Base-by-base conservation (phyloP, 2,329 filamentous ascomycete genomes). In the Hortaea werneckii region DNA sequence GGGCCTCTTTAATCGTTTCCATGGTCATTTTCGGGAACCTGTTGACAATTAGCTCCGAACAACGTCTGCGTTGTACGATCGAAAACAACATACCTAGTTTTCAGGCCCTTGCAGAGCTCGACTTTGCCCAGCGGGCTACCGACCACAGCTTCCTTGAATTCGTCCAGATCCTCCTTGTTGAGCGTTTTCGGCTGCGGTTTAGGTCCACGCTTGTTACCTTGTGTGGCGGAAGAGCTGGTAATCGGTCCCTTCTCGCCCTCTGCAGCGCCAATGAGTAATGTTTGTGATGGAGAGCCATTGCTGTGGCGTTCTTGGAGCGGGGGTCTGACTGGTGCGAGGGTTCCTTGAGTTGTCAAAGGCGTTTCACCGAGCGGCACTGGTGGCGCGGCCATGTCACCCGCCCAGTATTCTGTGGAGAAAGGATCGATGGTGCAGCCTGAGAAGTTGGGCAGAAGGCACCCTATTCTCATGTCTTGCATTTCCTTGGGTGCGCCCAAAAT, bases 401-500 rank as follows among this genome's bases (percentile, higher is more conserved):
- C 63, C 92, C 92, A 96, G 65, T 96, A 96, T 0, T 71, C 65
- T 0, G 79, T 79, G 0, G 87, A 89, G 61, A 90, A 94, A 0
- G 92, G 92, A 58, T 98, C 82, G 52, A 98, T 90, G 6, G 80
- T 79, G 67, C 44, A 65, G 60, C 53, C 55, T 6, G 39, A 40
- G 37, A 62, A 51, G 6, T 46, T 50, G n/a, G 61, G 57, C 20
- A 63, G 47, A 7, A 63, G 47, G 13, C 60, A 45, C 8, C 51
- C 56, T 43, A 63, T 54, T 5, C 56, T 48, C 57, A 63, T 61
- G 20, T 53, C 45, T 37, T 47, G 13, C 20, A 47, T 30, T 13
- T 43, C 45, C n/a, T 47, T 34, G 5, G 45, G 40, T 13, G 38
- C 39, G 4, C 43, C 43, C 13, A 45, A 28, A 6, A 45, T 12